Evolutionary conservation across 2,329 filamentous ascomycete genomes (phyloP).

Genomic region (Penicillium sp.): DNA sequence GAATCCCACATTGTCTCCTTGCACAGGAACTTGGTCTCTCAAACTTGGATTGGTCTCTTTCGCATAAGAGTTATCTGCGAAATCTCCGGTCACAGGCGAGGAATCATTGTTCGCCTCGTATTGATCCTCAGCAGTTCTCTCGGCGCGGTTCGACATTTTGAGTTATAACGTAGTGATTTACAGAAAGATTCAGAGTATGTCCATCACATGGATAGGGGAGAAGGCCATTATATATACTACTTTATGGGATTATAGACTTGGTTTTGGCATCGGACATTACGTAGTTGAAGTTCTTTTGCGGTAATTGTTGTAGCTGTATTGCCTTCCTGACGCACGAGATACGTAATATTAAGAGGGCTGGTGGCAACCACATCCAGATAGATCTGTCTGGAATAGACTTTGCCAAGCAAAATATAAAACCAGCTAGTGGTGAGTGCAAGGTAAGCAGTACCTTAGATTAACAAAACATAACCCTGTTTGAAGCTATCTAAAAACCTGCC

Average conservation of each 20-base stretch:
- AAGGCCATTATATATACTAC: background rate
- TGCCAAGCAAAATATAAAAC: background rate
- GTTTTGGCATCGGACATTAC: background rate
- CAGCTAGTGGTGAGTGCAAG: background rate
- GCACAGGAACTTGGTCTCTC: background rate
- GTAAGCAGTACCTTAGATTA: background rate
- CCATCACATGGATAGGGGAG: background rate
- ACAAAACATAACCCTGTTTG: background rate
- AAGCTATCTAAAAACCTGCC: background rate
- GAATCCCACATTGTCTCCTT: background rate
- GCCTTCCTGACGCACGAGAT: background rate
- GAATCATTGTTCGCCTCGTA: background rate
- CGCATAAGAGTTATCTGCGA: background rate
- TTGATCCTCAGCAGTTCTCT: background rate
- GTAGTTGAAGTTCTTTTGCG: background rate
- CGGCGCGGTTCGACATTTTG: background rate
- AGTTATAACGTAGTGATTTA: background rate
- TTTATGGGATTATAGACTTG: background rate
- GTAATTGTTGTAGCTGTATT: background rate
- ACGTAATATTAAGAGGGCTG: background rate
- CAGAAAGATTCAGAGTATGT: background rate
- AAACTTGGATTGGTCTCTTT: background rate
- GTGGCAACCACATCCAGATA: background rate
- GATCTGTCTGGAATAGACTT: background rate
- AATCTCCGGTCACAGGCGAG: background rate